Base-by-base conservation (phyloP, 441 rosid genomes). In the Adansonia gregorii region DNA sequence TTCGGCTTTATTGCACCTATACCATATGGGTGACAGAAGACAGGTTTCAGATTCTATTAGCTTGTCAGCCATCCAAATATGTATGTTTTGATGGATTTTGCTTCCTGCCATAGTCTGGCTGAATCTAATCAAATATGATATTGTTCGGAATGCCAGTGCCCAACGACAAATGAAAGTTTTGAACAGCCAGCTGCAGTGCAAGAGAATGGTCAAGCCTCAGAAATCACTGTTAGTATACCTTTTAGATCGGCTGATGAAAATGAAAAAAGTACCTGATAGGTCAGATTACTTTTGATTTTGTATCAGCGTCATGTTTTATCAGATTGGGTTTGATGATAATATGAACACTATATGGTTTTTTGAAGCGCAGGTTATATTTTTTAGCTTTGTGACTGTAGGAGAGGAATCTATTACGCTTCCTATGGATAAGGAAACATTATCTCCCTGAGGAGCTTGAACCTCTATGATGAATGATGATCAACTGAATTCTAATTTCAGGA, bases 101-200 rank as follows among this genome's bases (percentile, higher is more conserved):
- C 17, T 60, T 24, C 41, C 1, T 67, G 49, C 12, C 58, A 22
- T 35, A 45, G 22, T 60, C 73, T 60, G 59, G 22, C 58, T n/a
- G 52, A 51, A 20, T 41, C 60, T 55, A 59, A 64, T 60, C 27
- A 65, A 65, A 55, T 72, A 65, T 6, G 35, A 39, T 17, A 1
- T 59, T 75, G 27, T 79, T 74, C 66, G 78, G 76, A 10, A 80
- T 85, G 78, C 66, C 83, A 86, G 85, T 74, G 84, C 78, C 81
- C 64, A 67, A 68, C 63, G 67, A 77, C 81, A 81, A 80, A 72
- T 77, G 83, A 78, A 45, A 43, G 79, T 73, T 67, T 72, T 68
- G 80, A 84, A 61, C 84, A 81, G 83, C 63, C 89, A 76, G 70
- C 75, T 67, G 69, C 31, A n/a, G 83, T 69, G 76, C 85, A 83